Conservation (phyloP, 1,139 yeast genomes). For the Nakaseomyces delphensis region DNA sequence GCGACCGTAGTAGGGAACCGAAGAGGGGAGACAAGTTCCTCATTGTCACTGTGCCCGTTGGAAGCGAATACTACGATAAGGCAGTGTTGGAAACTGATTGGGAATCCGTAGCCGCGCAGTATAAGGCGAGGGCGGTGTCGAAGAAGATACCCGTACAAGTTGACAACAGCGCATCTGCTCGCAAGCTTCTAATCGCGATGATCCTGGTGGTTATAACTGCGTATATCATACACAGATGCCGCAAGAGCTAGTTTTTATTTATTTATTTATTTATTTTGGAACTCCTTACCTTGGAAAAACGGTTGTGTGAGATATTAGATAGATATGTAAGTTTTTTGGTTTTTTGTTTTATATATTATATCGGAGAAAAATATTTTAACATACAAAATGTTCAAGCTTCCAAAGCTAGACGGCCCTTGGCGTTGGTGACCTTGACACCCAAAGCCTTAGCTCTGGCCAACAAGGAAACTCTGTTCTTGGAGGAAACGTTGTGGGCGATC, state of each 20-base stretch:
- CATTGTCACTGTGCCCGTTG: conserved; percentile 62
- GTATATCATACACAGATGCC: background rate
- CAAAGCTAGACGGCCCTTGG: conserved; percentile 96
- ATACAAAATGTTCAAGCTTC: conserved; percentile 70
- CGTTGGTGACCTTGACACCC: conserved; percentile 98
- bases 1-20: conserved; percentile 36
- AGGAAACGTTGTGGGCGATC: conserved; percentile 97
- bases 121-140: conserved; percentile 51
- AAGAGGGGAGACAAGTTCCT: conserved; percentile 49
- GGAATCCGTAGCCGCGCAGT: conserved; percentile 37
- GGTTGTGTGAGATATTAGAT: too few relatives aligned
- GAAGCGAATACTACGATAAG: background rate
- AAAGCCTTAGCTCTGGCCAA: conserved; percentile 96
- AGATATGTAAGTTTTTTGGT: background rate
- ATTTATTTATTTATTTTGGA: too few relatives aligned
- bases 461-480: conserved; percentile 96
- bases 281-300: too few relatives aligned
- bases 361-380: background rate
- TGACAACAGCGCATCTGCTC: background rate
- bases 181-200: background rate
- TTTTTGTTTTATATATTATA: background rate
- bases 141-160: conserved; percentile 46
- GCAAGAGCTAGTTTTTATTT: background rate
- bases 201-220: background rate
- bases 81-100: background rate